These are phyloP conservation scores for Mytilinidion resinicola DNA, from an alignment of 495 filamentous ascomycete genomes.

Conservation along the genomic window DNA sequence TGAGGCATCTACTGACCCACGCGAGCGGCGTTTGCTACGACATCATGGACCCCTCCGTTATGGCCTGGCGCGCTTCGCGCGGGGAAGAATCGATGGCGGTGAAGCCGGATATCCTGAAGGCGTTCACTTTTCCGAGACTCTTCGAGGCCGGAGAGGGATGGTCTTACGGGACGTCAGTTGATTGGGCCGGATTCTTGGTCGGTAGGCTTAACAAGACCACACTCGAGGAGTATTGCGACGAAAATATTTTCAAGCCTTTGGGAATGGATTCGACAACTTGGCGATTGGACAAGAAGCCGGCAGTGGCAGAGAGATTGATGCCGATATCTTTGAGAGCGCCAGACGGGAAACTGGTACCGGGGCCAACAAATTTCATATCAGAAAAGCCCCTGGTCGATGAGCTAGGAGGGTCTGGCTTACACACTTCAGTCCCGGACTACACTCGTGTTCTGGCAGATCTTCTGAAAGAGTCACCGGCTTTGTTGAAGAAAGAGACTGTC, in stretches of 20 bases:
- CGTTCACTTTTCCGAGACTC: slow-evolving; percentile 37
- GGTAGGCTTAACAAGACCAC: slow-evolving; percentile 32
- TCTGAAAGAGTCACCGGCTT: slow-evolving; percentile 10
- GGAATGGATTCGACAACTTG: slow-evolving; percentile 24
- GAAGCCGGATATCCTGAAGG: slow-evolving; percentile 18
- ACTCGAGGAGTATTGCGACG: slow-evolving; percentile 22
- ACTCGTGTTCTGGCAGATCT: slow-evolving; percentile 21
- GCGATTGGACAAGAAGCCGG: neutral
- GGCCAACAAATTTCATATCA: neutral
- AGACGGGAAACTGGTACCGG: slow-evolving; percentile 6
- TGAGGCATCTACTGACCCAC: slow-evolving; percentile 42
- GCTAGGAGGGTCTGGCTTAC: slow-evolving; percentile 17
- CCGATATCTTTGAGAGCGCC: neutral
- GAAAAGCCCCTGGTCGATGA: slow-evolving; percentile 2
- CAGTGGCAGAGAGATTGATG: slow-evolving; percentile 12
- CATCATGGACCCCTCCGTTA: slow-evolving; percentile 31
- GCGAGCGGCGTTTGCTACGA: slow-evolving; percentile 46
- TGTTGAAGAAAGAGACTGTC: slow-evolving; percentile 9
- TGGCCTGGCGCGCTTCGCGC: slow-evolving; percentile 7
- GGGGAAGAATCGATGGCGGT: slow-evolving; percentile 8
- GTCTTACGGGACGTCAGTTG: slow-evolving; percentile 46
- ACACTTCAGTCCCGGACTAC: slow-evolving; percentile 16
- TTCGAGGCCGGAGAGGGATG: slow-evolving; percentile 47
- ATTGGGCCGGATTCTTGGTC: slow-evolving; percentile 48
- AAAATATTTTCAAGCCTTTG: slow-evolving; percentile 25